Conservation (phyloP, 179 eudicot species). For the Amaranthus tricolor region DNA sequence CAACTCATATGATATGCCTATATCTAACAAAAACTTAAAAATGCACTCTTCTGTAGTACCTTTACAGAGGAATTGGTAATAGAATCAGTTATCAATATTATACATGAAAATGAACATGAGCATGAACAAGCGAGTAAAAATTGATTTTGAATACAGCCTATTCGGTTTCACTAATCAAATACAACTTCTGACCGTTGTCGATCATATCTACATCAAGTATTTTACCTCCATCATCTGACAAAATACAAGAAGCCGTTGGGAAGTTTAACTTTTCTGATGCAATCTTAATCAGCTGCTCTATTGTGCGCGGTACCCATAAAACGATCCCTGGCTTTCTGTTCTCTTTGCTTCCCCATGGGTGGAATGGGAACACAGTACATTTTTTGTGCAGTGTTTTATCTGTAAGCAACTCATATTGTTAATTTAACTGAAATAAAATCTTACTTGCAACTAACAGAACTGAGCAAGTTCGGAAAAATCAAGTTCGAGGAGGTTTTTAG, state of each 20-base stretch:
- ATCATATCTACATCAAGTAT: conserved; percentile 72
- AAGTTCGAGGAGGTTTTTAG: too few relatives aligned
- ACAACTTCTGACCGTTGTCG: conserved; percentile 68
- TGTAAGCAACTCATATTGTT: conserved; percentile 14
- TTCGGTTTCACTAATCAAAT: conserved; percentile 49
- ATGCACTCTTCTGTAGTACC: too few relatives aligned
- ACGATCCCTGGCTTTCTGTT: conserved; percentile 52
- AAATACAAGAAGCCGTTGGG: conserved; percentile 35
- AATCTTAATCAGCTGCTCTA: conserved; percentile 54
- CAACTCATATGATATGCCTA: too few relatives aligned
- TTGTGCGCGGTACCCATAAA: conserved; percentile 72
- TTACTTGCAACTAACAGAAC: too few relatives aligned
- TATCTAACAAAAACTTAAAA: too few relatives aligned
- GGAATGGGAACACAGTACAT: conserved; percentile 81
- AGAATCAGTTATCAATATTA: background rate
- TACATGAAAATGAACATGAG: background rate
- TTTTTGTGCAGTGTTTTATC: conserved; percentile 47
- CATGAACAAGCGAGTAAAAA: background rate
- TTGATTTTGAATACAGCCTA: conserved; percentile 6
- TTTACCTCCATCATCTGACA: conserved; percentile 82
- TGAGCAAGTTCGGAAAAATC: too few relatives aligned
- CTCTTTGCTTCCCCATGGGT: conserved; percentile 54
- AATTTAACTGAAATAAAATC: background rate
- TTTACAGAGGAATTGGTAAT: too few relatives aligned
- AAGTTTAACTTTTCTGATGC: conserved; percentile 55